Evolutionary conservation across 2,329 filamentous ascomycete genomes (phyloP).

Genomic region (Aspergillus quadricinctus): DNA sequence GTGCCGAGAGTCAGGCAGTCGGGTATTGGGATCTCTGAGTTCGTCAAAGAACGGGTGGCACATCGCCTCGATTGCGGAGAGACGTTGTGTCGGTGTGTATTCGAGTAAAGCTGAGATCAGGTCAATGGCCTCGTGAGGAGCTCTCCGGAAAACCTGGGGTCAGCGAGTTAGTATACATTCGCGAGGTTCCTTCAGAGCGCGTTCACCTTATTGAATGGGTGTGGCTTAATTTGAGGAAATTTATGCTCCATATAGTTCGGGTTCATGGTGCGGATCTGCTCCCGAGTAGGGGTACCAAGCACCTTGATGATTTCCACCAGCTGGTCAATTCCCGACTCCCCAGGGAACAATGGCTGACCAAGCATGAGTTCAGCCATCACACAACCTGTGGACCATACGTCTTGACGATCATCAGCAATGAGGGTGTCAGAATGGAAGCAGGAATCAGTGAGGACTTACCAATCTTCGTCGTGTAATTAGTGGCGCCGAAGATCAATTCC

Average conservation of each 20-base stretch:
- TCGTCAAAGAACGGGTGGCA: conserved; percentile 98
- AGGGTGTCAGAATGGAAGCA: not conserved
- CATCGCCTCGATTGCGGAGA: conserved; percentile 93
- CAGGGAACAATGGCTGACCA: conserved; percentile 93
- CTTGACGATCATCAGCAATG: conserved; percentile 45
- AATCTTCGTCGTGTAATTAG: conserved; percentile 99
- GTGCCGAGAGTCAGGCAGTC: conserved; percentile 90
- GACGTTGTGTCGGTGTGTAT: conserved; percentile 93
- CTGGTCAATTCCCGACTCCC: conserved; percentile 97
- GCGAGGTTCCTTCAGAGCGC: not conserved
- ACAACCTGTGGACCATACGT: conserved; percentile 98
- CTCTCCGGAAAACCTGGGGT: conserved; percentile 83
- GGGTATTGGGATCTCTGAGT: conserved; percentile 83
- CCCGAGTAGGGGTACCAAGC: conserved; percentile 88
- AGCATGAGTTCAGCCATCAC: conserved; percentile 99
- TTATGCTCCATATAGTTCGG: conserved; percentile 99
- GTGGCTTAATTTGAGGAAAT: conserved; percentile 99
- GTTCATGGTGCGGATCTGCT: conserved; percentile 99
- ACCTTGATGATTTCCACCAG: conserved; percentile 99
- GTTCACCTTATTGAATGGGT: conserved; percentile 87
- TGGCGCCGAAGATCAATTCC: conserved; percentile 96
- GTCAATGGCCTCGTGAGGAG: conserved; percentile 86
- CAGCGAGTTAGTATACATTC: conserved; percentile 16
- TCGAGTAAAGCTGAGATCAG: conserved; percentile 90
- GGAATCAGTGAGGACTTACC: conserved; percentile 53